Evolutionary conservation across 78 protist genomes (phyloP), one percentile per base, ranked within the genome.

Genomic region (Capsaspora owczarzaki): DNA sequence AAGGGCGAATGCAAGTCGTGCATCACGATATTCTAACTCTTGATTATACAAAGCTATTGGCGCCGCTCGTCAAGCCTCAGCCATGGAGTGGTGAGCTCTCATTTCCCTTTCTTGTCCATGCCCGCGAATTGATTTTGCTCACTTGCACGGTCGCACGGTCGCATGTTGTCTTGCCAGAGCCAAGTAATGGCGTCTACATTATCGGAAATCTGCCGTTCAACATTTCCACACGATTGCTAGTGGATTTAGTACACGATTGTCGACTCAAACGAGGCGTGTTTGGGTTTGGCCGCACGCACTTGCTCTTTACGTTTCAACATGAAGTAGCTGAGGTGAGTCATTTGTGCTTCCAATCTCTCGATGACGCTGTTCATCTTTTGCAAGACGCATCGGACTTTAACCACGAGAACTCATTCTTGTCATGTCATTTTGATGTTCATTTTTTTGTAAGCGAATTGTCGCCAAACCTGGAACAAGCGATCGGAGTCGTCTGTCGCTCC

Each of bases 171-270:
- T n/a, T n/a, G n/a, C n/a, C n/a, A n/a, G n/a, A n/a, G n/a, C n/a
- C n/a, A n/a, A 42, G 84, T 74, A 5, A 27, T 61, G 40, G 16
- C 42, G 79, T 85, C 41, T 46, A 37, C 27, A 42, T 89, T 53
- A 61, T 85, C 37, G 92, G 92, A 38, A 89, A 89, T 53, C 85
- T 89, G 10, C 92, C 92, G 43, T 89, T 85, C 61, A 71, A 75
- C 61, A 83, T 89, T 27, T 84, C 89, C 31, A 89, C 92, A 41
- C 92, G 85, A 29, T 86, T 89, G 42, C 76, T 83, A 70, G 22
- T 89, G 14, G 77, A 82, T 43, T 85, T 86, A 87, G 35, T 89
- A 16, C 61, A 78, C 33, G 87, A 82, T 89, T 22, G 41, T 60
- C n/a, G 31, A 3, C 76, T 77, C 20, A 42, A 70, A 44, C 37